Evolutionary conservation across 1,284 basidiomycete genomes (phyloP), one percentile per base, ranked within the genome.

Genomic region (Gymnopus androsaceus): DNA sequence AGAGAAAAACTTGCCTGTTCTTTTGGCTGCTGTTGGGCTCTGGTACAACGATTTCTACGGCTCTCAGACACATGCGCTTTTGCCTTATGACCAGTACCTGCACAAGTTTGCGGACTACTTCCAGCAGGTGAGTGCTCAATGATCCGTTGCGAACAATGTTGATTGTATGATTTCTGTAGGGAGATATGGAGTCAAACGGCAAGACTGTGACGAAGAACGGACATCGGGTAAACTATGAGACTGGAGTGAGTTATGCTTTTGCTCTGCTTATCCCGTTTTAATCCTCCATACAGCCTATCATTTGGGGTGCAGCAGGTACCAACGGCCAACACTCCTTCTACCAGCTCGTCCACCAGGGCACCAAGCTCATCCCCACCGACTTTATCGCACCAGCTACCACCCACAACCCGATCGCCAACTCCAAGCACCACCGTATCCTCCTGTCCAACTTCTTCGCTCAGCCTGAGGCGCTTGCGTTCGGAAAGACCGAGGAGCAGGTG

Each of bases 21-120:
- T 98, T 55, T 77, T 99, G 58, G 96, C 92, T 3, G 79, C 94
- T n/a, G 69, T 98, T 59, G 96, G 96, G 12, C 83, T 98, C 69
- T 99, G 96, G 96, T 98, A 98, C 82, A 97, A 97, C 71, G 92
- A 98, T 78, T 98, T 98, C 73, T 97, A 95, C 72, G 92, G 85
- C 61, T 80, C 95, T 38, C 94, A 98, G 77, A 98, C 96, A 1
- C 94, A 98, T 67, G 94, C 91, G 6, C 83, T 99, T 46, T 81
- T 99, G 31, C 95, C 96, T 3, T 99, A 99, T 70, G 97, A 99
- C 75, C 96, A 99, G 73, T 99, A 99, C 77, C 79, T 99, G 65
- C 92, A 97, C 84, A 97, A 97, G 75, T 99, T 99, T 69, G 96
- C 96, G 55, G 96, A 98, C 76, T 99, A 99, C 82, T 99, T 99